Evolutionary conservation across 2,329 filamentous ascomycete genomes (phyloP), one percentile per base, ranked within the genome.

Genomic region (Aspergillus pseudoterreus): DNA sequence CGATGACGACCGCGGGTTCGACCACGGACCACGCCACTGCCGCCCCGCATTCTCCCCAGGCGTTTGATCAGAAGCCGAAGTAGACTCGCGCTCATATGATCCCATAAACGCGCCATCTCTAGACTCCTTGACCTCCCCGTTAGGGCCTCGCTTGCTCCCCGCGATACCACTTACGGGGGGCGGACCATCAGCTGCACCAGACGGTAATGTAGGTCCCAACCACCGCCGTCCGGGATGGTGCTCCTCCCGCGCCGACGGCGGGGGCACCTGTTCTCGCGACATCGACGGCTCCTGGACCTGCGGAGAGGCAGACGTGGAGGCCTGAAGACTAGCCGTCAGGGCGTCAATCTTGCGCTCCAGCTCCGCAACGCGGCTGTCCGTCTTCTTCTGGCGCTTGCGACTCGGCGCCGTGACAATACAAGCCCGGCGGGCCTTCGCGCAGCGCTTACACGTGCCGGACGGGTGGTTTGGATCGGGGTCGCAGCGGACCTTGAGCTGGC

Each of bases 321-420:
- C 83, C 43, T 90, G 85, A 57, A 96, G 68, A 33, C 84, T 90
- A 6, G 90, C 88, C 6, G 89, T 95, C 66, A 96, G 69, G 8
- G 87, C 88, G 75, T 96, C 90, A 57, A 96, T 92, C 75, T 95
- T 95, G 77, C 87, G 90, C 76, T 96, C 91, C 47, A 96, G 78
- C 75, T 96, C 91, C 8, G 90, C 87, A 11, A 96, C 91, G 47
- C 90, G 81, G 58, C 84, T 92, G 68, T 95, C 92, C 49, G 89
- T 91, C 78, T 95, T 95, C 77, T 92, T 95, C 75, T 92, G 89
- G 42, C 91, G 80, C 73, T 95, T 95, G 38, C 90, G 73, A 12
- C 78, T 83, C 0, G 83, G 89, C 56, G 84, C 82, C 1, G 90
- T 95, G 55, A 92, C 85, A 38, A 92, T 75, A 66, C 91, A 95